These are phyloP conservation scores for Globisporangium sylvaticum DNA, from an alignment of 352 stramenopile species.

Conservation along the genomic window DNA sequence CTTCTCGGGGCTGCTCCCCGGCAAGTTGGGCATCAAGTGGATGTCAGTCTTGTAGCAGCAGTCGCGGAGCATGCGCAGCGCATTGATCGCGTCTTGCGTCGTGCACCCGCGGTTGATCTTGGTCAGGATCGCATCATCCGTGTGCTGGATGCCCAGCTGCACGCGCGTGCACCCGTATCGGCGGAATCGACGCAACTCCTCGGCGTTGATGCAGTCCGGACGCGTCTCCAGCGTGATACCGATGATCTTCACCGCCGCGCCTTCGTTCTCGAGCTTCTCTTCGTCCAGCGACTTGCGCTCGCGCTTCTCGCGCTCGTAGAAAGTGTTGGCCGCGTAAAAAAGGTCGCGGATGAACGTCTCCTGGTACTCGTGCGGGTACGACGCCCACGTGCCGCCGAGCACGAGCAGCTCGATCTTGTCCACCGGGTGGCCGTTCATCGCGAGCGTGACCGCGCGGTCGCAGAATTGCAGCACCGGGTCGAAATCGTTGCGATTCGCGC, in stretches of 20 bases:
- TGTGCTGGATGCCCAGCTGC: conserved; percentile 92
- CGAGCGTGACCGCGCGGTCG: conserved; percentile 86
- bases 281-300: conserved; percentile 73
- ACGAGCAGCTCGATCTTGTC: conserved; percentile 93
- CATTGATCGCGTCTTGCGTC: conserved; percentile 60
- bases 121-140: conserved; percentile 84
- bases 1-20: conserved; percentile 73
- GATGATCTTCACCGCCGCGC: conserved; percentile 83
- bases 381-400: conserved; percentile 90
- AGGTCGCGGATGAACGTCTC: conserved; percentile 90
- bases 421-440: conserved; percentile 90
- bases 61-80: conserved; percentile 86
- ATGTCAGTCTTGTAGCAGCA: conserved; percentile 94
- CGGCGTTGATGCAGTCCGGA: conserved; percentile 88
- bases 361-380: conserved; percentile 89
- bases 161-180: conserved; percentile 85
- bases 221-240: conserved; percentile 89
- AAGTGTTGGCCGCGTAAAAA: conserved; percentile 92
- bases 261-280: conserved; percentile 89
- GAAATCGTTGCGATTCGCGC: conserved; percentile 91
- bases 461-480: conserved; percentile 91
- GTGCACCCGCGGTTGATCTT: conserved; percentile 91
- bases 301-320: conserved; percentile 73
- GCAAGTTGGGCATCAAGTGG: conserved; percentile 92
- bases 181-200: conserved; percentile 82